Base-by-base conservation (phyloP, 1,284 basidiomycete genomes). In the Trametes pubescens region DNA sequence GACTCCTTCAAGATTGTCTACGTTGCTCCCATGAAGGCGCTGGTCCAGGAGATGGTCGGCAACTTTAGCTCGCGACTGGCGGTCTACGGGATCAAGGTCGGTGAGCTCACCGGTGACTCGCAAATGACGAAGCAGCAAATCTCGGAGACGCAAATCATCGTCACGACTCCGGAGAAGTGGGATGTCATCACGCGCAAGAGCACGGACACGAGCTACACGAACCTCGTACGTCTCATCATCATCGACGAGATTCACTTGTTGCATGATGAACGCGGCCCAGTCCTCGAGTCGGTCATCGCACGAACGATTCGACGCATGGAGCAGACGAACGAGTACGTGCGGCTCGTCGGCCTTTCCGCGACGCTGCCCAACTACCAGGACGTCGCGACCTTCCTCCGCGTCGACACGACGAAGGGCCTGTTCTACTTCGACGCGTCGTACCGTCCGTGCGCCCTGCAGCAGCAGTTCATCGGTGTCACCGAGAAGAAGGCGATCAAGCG, bases 401-500 rank as follows among this genome's bases (percentile, higher is more conserved):
- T 99, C 22, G 95, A 99, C 74, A 88, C 92, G 62, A 87, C 89
- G 58, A 95, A 94, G 75, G 97, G 98, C 0, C 81, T 99, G 0
- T 99, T 99, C 83, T 98, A 96, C 83, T 99, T 99, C 75, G 97
- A 99, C 73, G 89, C 95, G 0, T 88, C 95, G 0, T 95, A 94
- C 75, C 88, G 98, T 51, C 98, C 98, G 11, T 98, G 97, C 74
- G 94, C 91, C 1, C 88, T 99, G 40, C 95, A 97, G 75, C 96
- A 99, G 72, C 95, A 98, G 74, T 99, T 98, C 77, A 90, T 99
- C 68, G 98, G 98, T 66, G 91, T 99, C 67, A 99, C 97, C 0
- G 98, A 99, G 82, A 99, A 98, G 85, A 99, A 99, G 80, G 98
- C 98, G 0, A 99, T 99, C 85, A 99, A 98, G 78, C 89, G 98